Percentiles rank a stretch among this genome's conserved stretches.
phyloP scores from a whole-genome alignment of 140 eudicot species.

The Stevia rebaudiana region DNA sequence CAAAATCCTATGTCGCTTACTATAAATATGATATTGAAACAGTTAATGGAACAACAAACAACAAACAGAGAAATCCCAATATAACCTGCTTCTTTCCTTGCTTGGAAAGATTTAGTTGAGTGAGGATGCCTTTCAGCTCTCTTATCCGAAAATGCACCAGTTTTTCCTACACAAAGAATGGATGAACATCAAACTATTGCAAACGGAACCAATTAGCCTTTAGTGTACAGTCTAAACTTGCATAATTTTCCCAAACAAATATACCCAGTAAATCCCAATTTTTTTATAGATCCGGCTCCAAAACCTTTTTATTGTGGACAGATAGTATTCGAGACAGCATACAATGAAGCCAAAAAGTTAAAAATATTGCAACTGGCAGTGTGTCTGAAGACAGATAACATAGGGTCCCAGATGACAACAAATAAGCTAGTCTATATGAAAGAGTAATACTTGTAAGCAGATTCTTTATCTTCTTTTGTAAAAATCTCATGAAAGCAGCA shows the following conservation, averaged over 20 bases:
- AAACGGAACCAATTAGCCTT: conserved; percentile 10
- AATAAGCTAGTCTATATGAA: background rate
- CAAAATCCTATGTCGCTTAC: background rate
- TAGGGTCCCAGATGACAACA: background rate
- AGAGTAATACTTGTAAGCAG: background rate
- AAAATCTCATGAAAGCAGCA: conserved; percentile 4
- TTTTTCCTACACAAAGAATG: conserved; percentile 49
- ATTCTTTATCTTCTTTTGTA: background rate
- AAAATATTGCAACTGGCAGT: conserved; percentile 5
- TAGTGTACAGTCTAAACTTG: conserved; percentile 7
- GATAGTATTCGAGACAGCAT: too few relatives aligned
- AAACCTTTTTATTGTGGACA: too few relatives aligned
- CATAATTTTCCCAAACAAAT: background rate
- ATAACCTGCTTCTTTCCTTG: conserved; percentile 98
- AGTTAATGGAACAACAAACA: conserved; percentile 8
- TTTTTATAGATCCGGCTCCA: too few relatives aligned
- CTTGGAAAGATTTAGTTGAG: conserved; percentile 77
- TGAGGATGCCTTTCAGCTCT: conserved; percentile 86
- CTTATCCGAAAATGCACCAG: conserved; percentile 79
- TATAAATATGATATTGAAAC: background rate
- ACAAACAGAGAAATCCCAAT: conserved; percentile 7
- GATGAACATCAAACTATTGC: conserved; percentile 10
- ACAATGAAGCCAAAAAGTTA: too few relatives aligned
- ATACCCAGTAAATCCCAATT: too few relatives aligned
- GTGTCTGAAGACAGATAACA: background rate